Evolutionary conservation across 2,329 filamentous ascomycete species (phyloP).

Genomic region (Clonostachys chloroleuca): DNA sequence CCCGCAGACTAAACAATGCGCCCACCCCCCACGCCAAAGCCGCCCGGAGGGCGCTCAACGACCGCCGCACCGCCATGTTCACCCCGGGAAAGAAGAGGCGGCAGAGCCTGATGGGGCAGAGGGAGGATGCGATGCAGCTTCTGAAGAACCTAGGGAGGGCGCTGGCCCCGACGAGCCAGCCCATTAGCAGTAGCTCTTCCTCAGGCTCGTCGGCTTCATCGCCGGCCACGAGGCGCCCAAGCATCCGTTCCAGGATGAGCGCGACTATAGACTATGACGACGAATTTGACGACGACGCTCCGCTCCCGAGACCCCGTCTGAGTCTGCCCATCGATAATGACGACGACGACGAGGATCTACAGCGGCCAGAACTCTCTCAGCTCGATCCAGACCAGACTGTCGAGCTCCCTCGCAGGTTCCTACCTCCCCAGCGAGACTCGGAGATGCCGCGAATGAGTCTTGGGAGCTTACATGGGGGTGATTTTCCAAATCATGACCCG

Average conservation of each 20-base stretch:
- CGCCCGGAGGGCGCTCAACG: slow-evolving; percentile 52
- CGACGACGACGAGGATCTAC: slow-evolving; percentile 43
- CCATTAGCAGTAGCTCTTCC: slow-evolving; percentile 42
- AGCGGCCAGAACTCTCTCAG: slow-evolving; percentile 49
- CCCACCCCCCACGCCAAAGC: slow-evolving; percentile 59
- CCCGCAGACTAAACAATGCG: slow-evolving; percentile 32
- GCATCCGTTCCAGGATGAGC: background rate
- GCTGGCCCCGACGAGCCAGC: slow-evolving; percentile 43
- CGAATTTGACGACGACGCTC: slow-evolving; percentile 42
- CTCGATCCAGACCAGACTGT: slow-evolving; percentile 54
- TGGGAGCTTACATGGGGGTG: slow-evolving; percentile 48
- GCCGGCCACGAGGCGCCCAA: background rate
- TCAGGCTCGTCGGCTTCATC: slow-evolving; percentile 13
- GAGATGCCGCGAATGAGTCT: slow-evolving; percentile 49
- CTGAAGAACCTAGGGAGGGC: slow-evolving; percentile 49
- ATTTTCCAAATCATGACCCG: slow-evolving; percentile 33
- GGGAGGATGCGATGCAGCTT: slow-evolving; percentile 50
- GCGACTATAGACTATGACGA: slow-evolving; percentile 26
- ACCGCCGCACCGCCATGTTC: slow-evolving; percentile 53
- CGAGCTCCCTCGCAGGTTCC: slow-evolving; percentile 51
- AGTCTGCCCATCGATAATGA: slow-evolving; percentile 48
- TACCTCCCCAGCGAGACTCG: slow-evolving; percentile 26
- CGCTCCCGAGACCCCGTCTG: slow-evolving; percentile 45
- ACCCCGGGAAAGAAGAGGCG: slow-evolving; percentile 56
- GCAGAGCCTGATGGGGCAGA: slow-evolving; percentile 50